Conservation (phyloP, 169 alveolate species). For the Plasmodium knowlesi region DNA sequence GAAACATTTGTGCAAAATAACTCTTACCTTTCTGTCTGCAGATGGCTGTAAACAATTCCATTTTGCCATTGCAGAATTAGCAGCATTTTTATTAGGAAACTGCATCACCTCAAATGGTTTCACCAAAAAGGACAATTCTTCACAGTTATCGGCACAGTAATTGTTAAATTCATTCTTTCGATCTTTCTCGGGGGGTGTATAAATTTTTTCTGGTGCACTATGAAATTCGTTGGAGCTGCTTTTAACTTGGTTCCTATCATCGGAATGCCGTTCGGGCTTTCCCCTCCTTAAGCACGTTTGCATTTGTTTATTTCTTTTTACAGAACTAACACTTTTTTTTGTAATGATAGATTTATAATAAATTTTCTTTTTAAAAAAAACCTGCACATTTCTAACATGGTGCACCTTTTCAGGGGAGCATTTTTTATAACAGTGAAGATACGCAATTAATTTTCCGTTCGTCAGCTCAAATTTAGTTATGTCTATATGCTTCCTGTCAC, state of each 20-base stretch:
- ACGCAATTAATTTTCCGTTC: constrained; percentile 9
- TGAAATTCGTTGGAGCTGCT: constrained; percentile 9
- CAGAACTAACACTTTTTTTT: constrained; percentile 3
- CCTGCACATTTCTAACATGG: neutral
- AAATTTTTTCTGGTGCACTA: constrained; percentile 3
- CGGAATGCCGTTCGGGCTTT: neutral
- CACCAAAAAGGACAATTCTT: neutral
- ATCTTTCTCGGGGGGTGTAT: neutral
- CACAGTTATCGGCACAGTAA: constrained; percentile 11
- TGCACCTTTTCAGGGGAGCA: neutral
- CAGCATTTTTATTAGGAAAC: neutral
- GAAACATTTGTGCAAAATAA: neutral
- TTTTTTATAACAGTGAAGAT: constrained; percentile 20
- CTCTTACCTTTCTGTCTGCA: constrained; percentile 10
- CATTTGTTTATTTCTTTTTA: constrained; percentile 23
- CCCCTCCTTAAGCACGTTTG: neutral
- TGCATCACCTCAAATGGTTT: neutral
- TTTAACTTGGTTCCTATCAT: constrained; percentile 3
- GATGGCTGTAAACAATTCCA: constrained; percentile 8
- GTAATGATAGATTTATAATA: neutral
- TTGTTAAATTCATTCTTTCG: neutral
- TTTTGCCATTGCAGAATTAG: constrained; percentile 1
- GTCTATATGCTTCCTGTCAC: neutral
- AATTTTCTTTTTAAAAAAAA: constrained; percentile 4
- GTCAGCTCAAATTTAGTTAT: constrained; percentile 16